A percentile compares a stretch with the other conserved stretches of the same genome.
Conservation (phyloP, 2,329 filamentous ascomycete species). For the Botrytis fragariae region DNA sequence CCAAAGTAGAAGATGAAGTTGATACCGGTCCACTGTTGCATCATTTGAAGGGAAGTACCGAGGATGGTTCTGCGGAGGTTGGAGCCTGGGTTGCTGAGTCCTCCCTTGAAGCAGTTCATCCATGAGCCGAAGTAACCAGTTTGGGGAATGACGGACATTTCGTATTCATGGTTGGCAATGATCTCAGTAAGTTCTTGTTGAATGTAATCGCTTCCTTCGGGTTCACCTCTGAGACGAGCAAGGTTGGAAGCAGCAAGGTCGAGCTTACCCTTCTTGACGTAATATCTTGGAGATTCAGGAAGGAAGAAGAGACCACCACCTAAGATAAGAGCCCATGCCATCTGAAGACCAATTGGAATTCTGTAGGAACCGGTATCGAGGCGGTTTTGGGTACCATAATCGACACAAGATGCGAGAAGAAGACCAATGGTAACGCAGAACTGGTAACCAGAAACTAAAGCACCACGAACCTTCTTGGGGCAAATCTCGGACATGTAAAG, state of each 20-base stretch:
- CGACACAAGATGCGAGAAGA: slow-evolving; percentile 69
- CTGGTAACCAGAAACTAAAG: slow-evolving; percentile 78
- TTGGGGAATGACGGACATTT: slow-evolving; percentile 65
- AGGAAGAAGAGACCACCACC: slow-evolving; percentile 69
- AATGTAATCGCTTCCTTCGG: slow-evolving; percentile 69
- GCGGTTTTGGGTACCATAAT: slow-evolving; percentile 66
- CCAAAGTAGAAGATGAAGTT: slow-evolving; percentile 93
- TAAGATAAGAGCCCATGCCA: slow-evolving; percentile 76
- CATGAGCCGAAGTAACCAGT: slow-evolving; percentile 66
- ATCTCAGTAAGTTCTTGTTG: slow-evolving; percentile 80
- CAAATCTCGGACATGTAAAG: slow-evolving; percentile 67
- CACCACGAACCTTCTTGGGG: slow-evolving; percentile 72
- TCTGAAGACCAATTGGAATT: slow-evolving; percentile 78
- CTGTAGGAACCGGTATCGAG: slow-evolving; percentile 68
- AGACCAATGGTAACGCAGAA: slow-evolving; percentile 81
- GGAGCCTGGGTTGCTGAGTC: slow-evolving; percentile 59
- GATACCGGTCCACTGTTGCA: slow-evolving; percentile 75
- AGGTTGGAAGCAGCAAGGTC: slow-evolving; percentile 63
- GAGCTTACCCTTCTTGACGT: slow-evolving; percentile 72
- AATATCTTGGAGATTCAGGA: slow-evolving; percentile 83
- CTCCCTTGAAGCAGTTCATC: slow-evolving; percentile 65
- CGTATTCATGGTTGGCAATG: slow-evolving; percentile 85
- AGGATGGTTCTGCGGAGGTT: slow-evolving; percentile 70
- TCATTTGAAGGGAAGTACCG: slow-evolving; percentile 74
- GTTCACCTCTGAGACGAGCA: slow-evolving; percentile 70